phyloP scores from a whole-genome alignment of 345 rosid species.

The Isatis tinctoria region DNA sequence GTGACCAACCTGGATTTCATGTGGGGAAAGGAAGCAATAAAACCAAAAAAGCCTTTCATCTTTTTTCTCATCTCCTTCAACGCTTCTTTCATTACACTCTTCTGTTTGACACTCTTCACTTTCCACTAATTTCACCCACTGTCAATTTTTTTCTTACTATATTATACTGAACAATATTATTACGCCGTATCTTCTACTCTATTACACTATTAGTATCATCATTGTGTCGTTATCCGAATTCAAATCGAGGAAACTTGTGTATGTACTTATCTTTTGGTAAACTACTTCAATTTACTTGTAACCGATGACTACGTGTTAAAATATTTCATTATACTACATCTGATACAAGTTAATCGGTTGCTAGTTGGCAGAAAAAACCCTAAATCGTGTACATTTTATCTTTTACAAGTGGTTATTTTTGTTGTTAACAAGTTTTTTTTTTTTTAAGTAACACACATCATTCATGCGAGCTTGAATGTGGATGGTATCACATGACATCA shows the following conservation, averaged over 20 bases:
- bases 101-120: not conserved
- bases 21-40: conserved; percentile 20
- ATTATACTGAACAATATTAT: not conserved
- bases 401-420: no score
- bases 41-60: conserved; percentile 4
- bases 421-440: not conserved
- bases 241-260: no score
- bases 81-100: conserved; percentile 29
- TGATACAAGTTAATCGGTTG: not conserved
- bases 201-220: not conserved
- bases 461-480: not conserved
- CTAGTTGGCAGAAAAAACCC: not conserved
- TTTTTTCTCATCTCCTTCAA: conserved; percentile 24
- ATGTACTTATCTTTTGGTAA: no score
- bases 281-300: no score
- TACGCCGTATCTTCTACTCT: not conserved
- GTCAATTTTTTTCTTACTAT: not conserved
- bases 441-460: not conserved
- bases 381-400: no score
- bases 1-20: conserved; percentile 33
- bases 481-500: not conserved
- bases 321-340: not conserved
- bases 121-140: not conserved
- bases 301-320: not conserved
- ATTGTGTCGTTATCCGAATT: not conserved